Conservation (phyloP, 2,329 filamentous ascomycete species). For the Ceratocystis eucalypticola region DNA sequence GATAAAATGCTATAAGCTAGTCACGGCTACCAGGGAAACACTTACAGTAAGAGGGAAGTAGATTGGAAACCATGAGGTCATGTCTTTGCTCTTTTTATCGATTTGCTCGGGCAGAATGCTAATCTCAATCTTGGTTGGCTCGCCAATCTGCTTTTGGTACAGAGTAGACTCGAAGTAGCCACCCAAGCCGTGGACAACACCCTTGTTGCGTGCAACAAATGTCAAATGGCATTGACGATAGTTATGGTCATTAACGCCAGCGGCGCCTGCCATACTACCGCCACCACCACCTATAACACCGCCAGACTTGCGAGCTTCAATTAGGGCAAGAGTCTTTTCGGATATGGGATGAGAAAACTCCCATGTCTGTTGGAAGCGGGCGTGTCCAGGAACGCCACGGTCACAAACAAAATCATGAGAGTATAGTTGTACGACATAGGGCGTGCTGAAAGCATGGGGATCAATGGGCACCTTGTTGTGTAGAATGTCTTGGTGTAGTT, state of each 20-base stretch:
- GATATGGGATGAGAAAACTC: conserved; percentile 67
- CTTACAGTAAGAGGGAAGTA: conserved; percentile 89
- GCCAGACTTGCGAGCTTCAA: conserved; percentile 46
- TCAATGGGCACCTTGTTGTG: conserved; percentile 44
- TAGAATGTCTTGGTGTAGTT: conserved; percentile 68
- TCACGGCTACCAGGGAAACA: conserved; percentile 10
- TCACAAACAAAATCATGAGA: conserved; percentile 76
- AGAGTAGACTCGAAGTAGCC: conserved; percentile 97
- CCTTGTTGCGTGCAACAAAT: conserved; percentile 65
- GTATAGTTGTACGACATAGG: conserved; percentile 88
- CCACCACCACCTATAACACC: conserved; percentile 52
- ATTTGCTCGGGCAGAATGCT: conserved; percentile 89
- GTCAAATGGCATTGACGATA: conserved; percentile 61
- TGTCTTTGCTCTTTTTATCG: conserved; percentile 82
- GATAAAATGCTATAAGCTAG: not conserved
- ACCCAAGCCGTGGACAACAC: conserved; percentile 77
- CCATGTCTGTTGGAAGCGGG: conserved; percentile 64
- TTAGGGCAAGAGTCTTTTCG: conserved; percentile 39
- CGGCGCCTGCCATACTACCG: conserved; percentile 59
- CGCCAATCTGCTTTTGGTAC: conserved; percentile 41
- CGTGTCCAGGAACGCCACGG: conserved; percentile 38
- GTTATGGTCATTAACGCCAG: conserved; percentile 85
- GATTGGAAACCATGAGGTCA: conserved; percentile 99
- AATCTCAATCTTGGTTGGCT: conserved; percentile 56
- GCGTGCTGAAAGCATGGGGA: conserved; percentile 67